These are phyloP conservation scores for Pseudogymnoascus sp. DNA, from an alignment of 2,329 filamentous ascomycete species.

Conservation along the genomic window DNA sequence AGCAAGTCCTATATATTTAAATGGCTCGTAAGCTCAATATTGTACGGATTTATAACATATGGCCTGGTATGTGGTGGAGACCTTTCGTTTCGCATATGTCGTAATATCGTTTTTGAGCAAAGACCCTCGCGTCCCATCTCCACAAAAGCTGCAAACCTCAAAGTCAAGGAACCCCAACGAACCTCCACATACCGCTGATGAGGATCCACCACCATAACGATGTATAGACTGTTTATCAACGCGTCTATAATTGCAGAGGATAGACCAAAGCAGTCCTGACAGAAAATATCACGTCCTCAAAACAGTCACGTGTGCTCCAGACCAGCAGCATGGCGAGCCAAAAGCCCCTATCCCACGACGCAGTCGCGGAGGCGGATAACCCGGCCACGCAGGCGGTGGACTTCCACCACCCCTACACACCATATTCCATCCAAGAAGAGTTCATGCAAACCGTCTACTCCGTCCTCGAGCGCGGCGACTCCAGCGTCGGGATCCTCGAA, in stretches of 20 bases:
- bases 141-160: background rate
- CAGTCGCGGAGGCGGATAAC: background rate
- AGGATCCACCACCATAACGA: background rate
- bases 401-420: constrained; percentile 64
- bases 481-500: constrained; percentile 64
- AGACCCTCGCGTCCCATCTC: background rate
- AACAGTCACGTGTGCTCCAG: background rate
- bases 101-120: background rate
- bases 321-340: background rate
- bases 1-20: too few species aligned
- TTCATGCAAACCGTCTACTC: constrained; percentile 65
- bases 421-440: constrained; percentile 62
- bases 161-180: background rate
- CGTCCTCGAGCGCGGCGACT: constrained; percentile 46
- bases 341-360: background rate
- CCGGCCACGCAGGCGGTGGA: constrained; percentile 26
- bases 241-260: background rate
- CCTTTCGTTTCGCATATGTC: background rate
- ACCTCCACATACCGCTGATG: background rate
- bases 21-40: background rate
- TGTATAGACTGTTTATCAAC: background rate
- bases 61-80: background rate
- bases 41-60: background rate
- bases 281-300: background rate
- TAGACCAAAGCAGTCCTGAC: background rate